These are phyloP conservation scores for Sporothrix inflata DNA, from an alignment of 2,329 filamentous ascomycete genomes.

Conservation along the genomic window DNA sequence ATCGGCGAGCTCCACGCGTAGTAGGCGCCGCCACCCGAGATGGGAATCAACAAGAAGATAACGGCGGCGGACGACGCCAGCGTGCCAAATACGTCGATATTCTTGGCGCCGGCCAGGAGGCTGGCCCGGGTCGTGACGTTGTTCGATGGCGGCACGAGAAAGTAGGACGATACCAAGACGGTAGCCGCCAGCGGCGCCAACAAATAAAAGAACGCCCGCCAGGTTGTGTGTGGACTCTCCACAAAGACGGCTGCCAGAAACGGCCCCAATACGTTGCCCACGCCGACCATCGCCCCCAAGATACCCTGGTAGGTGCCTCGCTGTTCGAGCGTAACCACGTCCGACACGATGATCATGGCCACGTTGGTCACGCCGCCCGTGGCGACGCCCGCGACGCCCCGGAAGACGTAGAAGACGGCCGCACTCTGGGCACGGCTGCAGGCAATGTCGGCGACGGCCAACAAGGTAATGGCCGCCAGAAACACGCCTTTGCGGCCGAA, in stretches of 20 bases:
- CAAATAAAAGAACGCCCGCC: slow-evolving; percentile 50
- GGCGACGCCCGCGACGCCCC: slow-evolving; percentile 62
- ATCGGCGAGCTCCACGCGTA: slow-evolving; percentile 60
- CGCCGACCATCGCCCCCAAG: slow-evolving; percentile 45
- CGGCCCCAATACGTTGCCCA: slow-evolving; percentile 50
- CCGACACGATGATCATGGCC: slow-evolving; percentile 64
- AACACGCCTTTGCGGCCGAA: slow-evolving; percentile 64
- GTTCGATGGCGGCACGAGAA: slow-evolving; percentile 52
- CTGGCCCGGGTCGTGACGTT: slow-evolving; percentile 34
- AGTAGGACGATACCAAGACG: slow-evolving; percentile 50
- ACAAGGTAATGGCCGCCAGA: slow-evolving; percentile 54
- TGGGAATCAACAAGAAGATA: slow-evolving; percentile 64
- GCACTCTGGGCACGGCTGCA: slow-evolving; percentile 60
- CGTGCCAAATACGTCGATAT: slow-evolving; percentile 63
- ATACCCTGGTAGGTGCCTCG: slow-evolving; percentile 59
- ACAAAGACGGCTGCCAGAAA: slow-evolving; percentile 48
- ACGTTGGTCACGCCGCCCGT: slow-evolving; percentile 63
- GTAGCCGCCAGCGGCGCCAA: slow-evolving; percentile 55
- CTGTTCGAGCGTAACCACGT: slow-evolving; percentile 61
- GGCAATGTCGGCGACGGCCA: slow-evolving; percentile 60
- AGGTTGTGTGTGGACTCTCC: slow-evolving; percentile 40
- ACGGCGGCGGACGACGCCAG: slow-evolving; percentile 58
- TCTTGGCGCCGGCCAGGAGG: slow-evolving; percentile 53
- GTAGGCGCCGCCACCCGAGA: slow-evolving; percentile 60
- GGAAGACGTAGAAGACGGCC: slow-evolving; percentile 63